These are phyloP conservation scores for Lipomyces sp. DNA, from an alignment of 805 yeast species.

Conservation along the genomic window DNA sequence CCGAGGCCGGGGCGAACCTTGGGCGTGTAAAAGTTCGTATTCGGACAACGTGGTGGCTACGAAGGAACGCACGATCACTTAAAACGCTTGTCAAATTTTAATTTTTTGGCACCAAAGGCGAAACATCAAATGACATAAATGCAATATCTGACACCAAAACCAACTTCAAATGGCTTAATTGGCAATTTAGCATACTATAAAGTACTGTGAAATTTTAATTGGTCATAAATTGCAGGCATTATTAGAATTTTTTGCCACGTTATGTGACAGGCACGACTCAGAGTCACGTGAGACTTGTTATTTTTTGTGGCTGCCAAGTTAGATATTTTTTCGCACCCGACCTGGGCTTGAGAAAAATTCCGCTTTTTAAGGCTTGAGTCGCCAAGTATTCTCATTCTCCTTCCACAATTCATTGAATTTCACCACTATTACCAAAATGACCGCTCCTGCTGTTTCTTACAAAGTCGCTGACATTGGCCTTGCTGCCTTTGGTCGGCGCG, in stretches of 20 bases:
- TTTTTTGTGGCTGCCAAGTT: not conserved
- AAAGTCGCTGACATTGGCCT: constrained; percentile 97
- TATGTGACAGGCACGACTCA: not conserved
- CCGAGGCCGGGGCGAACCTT: no score
- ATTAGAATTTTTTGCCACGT: not conserved
- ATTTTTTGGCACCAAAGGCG: no score
- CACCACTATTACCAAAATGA: constrained; percentile 16
- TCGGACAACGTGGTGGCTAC: no score
- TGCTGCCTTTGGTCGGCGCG: constrained; percentile 99
- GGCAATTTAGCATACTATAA: not conserved
- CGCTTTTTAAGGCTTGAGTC: not conserved
- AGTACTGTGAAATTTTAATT: not conserved
- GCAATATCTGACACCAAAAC: no score
- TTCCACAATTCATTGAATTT: not conserved
- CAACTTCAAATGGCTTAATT: no score
- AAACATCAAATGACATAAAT: no score
- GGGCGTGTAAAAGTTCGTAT: no score
- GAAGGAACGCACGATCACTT: no score
- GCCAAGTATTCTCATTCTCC: not conserved
- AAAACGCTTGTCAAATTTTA: no score
- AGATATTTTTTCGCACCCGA: not conserved
- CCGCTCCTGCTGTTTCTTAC: constrained; percentile 49
- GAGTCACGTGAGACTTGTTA: not conserved
- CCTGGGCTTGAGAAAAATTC: not conserved
- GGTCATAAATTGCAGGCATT: not conserved